These are phyloP conservation scores for Hypoxylon rickii DNA, from an alignment of 495 filamentous ascomycete genomes.

Conservation along the genomic window DNA sequence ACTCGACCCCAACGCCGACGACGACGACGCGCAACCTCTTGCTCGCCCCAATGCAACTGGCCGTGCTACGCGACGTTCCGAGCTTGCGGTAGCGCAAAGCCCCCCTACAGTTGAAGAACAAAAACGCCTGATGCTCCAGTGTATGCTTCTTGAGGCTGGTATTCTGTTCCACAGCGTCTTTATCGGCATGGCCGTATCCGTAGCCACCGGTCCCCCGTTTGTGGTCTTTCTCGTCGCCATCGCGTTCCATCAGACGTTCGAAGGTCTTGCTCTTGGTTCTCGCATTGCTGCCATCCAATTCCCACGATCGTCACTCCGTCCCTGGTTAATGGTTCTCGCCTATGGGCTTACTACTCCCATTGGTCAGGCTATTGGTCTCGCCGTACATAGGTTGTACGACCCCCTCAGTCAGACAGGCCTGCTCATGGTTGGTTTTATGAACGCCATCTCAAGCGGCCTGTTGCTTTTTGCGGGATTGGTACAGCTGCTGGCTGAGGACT, in stretches of 20 bases:
- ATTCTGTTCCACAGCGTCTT: conserved; percentile 89
- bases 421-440: conserved; percentile 90
- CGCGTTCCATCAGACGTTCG: conserved; percentile 77
- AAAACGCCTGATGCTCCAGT: conserved; percentile 72
- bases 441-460: conserved; percentile 84
- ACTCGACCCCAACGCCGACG: conserved; percentile 46
- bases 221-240: conserved; percentile 81
- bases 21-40: conserved; percentile 32
- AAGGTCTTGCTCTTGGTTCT: conserved; percentile 74
- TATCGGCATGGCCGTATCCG: conserved; percentile 88
- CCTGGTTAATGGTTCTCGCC: conserved; percentile 94
- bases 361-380: conserved; percentile 85
- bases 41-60: conserved; percentile 16
- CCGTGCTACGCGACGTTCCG: conserved; percentile 29
- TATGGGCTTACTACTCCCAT: conserved; percentile 91
- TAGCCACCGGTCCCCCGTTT: conserved; percentile 77
- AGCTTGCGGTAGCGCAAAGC: conserved; percentile 26
- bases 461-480: conserved; percentile 90
- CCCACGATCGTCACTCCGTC: conserved; percentile 59
- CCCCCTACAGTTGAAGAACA: conserved; percentile 49
- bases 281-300: conserved; percentile 71
- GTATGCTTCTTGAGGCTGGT: conserved; percentile 78
- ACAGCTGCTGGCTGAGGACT: conserved; percentile 91
- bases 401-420: conserved; percentile 80
- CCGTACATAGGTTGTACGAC: conserved; percentile 82